Evolutionary conservation across 2,329 filamentous ascomycete genomes (phyloP), one percentile per base, ranked within the genome.

Genomic region (Fusarium neocosmosporiellum): DNA sequence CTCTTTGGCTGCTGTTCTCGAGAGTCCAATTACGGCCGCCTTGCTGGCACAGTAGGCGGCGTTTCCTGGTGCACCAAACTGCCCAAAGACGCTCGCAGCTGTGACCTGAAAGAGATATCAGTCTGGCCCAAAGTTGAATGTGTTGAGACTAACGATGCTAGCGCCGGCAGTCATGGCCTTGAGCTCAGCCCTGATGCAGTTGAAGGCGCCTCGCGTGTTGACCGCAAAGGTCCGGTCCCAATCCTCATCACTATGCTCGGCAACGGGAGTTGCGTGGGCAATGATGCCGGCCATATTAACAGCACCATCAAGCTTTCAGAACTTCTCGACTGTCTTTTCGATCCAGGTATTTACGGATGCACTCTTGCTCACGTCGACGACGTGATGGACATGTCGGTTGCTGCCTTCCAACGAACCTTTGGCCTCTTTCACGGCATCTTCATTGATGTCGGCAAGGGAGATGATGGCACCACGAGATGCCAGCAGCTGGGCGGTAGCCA

Each of bases 161-260:
- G 65, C 68, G 0, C 73, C 69, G 78, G 82, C 29, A 81, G 78
- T 66, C 65, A 14, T 76, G 1, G 50, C 79, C 73, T 78, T 80
- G 13, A 89, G 66, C 73, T 89, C 76, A n/a, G 85, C 84, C 18
- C 86, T 79, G 66, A 90, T 67, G 66, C 86, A 88, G 58, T 87
- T 84, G 78, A 88, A 86, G 31, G 86, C 78, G 7, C 88, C 87
- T 9, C 76, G 82, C 9, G 84, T 66, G 72, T 88, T 88, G 11
- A 88, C 83, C 2, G 76, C 72, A 61, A 87, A 75, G 18, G 84
- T 78, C 31, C 77, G 77, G 43, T 84, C 80, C 84, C 84, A 88
- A 24, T 83, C 80, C 16, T 80, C 78, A 57, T 85, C 83, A 10
- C 79, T 80, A 1, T 83, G 79, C 22, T 85, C 81, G 0, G 78